Evolutionary conservation across 306 rosid genomes (phyloP).

Genomic region (Sindora glabra): DNA sequence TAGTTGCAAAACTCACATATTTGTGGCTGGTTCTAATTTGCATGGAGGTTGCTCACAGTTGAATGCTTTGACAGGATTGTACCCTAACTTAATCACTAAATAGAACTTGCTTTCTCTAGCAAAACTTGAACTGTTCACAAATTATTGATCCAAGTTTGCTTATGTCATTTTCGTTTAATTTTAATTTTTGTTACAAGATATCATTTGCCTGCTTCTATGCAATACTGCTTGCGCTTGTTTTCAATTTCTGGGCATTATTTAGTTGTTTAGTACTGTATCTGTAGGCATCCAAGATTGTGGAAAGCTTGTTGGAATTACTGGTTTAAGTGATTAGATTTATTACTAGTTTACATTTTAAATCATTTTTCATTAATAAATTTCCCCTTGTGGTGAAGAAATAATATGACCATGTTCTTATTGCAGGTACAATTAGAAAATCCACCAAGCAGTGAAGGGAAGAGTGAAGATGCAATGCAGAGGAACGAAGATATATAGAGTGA

Average conservation of each 20-base stretch:
- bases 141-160: slow-evolving; percentile 83
- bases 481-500: too few species aligned
- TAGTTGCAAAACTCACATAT: slow-evolving; percentile 69
- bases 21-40: slow-evolving; percentile 89
- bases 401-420: background rate
- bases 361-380: too few species aligned
- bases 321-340: background rate
- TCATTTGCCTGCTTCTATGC: too few species aligned
- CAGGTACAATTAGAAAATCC: slow-evolving; percentile 13
- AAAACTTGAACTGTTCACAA: slow-evolving; percentile 69
- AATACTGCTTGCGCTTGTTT: background rate
- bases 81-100: slow-evolving; percentile 87
- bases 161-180: too few species aligned
- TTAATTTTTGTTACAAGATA: too few species aligned
- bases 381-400: too few species aligned
- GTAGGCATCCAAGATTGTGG: background rate
- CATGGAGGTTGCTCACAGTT: slow-evolving; percentile 75
- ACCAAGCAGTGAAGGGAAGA: background rate
- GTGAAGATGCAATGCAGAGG: too few species aligned
- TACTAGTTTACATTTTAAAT: background rate
- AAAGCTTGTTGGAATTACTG: background rate
- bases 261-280: background rate
- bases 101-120: slow-evolving; percentile 71
- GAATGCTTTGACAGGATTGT: slow-evolving; percentile 72
- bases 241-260: slow-evolving; percentile 2